Base-by-base conservation (phyloP, 2,329 filamentous ascomycete species). In the Rhinocladiella mackenziei region DNA sequence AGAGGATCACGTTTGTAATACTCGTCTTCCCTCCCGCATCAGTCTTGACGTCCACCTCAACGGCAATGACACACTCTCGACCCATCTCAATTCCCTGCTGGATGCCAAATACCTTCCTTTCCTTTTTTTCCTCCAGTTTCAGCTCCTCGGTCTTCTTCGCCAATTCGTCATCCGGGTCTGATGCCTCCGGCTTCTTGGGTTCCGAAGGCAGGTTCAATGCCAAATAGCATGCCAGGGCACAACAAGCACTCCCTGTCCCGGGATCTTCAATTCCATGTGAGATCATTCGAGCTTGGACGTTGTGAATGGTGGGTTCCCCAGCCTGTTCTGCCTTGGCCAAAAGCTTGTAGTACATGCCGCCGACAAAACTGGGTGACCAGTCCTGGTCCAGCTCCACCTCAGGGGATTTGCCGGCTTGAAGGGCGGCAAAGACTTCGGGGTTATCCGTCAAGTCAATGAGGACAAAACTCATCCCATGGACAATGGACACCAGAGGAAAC, bases 11-110 rank as follows among this genome's bases (percentile, higher is more conserved):
- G 26, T 54, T 60, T 23, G 58, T 57, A 39, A 69, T 61, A 41
- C 73, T 67, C 75, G 75, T 60, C 75, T 73, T 10, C 73, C 45
- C 51, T 30, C 54, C 51, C 22, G 44, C 55, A 8, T 60, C 55
- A 65, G 8, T 72, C 73, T 58, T 77, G 72, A 43, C 64, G 62
- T 41, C 53, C 11, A 65, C 61, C 18, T 56, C 58, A 9, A 68
- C 57, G 5, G 61, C 62, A 39, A 68, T 68, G 44, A 67, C 64
- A 55, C 63, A 66, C 5, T 62, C 55, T 52, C 79, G 64, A 4
- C 79, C 80, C 76, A 84, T 83, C 64, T 85, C 81, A 7, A 83
- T 77, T 1, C 81, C 82, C 64, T 85, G 81, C 46, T 75, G 75
- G 51, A 84, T 66, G 45, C 72, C 66, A 53, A 76, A 81, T 41